These are phyloP conservation scores for Coccomyxa sp. DNA, from an alignment of 139 green algal species.

Conservation along the genomic window DNA sequence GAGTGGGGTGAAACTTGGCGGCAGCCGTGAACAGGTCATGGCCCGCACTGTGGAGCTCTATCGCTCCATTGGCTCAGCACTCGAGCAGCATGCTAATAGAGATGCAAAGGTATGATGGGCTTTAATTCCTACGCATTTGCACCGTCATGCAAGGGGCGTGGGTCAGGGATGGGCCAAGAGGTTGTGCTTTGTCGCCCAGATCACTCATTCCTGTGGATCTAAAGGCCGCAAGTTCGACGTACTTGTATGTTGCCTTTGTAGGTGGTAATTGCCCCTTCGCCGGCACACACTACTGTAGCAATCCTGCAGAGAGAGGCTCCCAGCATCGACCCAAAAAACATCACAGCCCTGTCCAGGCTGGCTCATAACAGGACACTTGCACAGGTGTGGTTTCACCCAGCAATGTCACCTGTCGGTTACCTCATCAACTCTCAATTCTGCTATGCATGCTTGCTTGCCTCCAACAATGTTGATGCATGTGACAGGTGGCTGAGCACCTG, in stretches of 20 bases:
- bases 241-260: background rate
- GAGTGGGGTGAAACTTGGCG: background rate
- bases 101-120: background rate
- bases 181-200: background rate
- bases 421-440: too few species aligned
- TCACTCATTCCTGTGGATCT: background rate
- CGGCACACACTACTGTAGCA: background rate
- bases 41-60: background rate
- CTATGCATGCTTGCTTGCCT: too few species aligned
- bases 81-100: background rate
- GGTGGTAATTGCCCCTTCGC: background rate
- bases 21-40: background rate
- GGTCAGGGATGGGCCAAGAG: background rate
- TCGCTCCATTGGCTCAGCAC: background rate
- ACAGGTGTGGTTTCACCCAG: background rate
- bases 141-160: background rate
- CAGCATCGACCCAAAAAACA: background rate
- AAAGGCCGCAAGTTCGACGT: too few species aligned
- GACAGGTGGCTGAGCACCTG: constrained; percentile 64
- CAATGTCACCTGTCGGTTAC: too few species aligned
- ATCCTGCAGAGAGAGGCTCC: background rate
- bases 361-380: background rate
- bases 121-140: background rate
- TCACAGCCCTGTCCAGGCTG: background rate
- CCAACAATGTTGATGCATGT: background rate